phyloP scores from a whole-genome alignment of 2,329 filamentous ascomycete species.

The Colletotrichum tofieldiae region DNA sequence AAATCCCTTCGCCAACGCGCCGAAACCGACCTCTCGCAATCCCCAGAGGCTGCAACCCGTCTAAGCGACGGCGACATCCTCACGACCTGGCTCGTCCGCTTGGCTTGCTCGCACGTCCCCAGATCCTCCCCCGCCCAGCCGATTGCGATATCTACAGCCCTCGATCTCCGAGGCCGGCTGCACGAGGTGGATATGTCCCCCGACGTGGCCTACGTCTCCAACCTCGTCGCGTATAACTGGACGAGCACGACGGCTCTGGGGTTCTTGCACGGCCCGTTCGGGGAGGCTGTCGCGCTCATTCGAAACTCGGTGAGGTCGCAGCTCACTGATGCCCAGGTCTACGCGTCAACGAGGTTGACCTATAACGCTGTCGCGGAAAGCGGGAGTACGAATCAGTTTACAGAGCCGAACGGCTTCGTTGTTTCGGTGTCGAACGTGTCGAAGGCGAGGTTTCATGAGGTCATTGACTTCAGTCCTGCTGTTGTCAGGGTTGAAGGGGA shows the following conservation, averaged over 20 bases:
- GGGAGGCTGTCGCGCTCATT: conserved; percentile 21
- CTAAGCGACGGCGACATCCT: conserved; percentile 39
- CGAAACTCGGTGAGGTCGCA: conserved; percentile 18
- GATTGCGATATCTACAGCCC: conserved; percentile 30
- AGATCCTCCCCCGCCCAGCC: not conserved
- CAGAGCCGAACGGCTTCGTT: conserved; percentile 30
- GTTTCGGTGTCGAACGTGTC: conserved; percentile 31
- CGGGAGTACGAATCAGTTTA: conserved; percentile 36
- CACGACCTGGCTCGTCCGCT: conserved; percentile 30
- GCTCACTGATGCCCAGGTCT: conserved; percentile 30
- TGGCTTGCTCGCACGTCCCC: conserved; percentile 26
- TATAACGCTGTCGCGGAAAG: conserved; percentile 35
- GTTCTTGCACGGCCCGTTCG: conserved; percentile 16
- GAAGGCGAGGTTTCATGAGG: conserved; percentile 37
- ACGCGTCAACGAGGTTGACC: conserved; percentile 29
- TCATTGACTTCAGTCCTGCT: conserved; percentile 38
- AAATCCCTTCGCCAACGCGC: conserved; percentile 8
- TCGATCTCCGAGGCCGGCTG: conserved; percentile 34
- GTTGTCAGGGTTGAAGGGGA: not conserved
- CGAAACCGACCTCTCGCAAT: not conserved
- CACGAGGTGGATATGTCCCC: conserved; percentile 20
- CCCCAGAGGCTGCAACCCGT: not conserved
- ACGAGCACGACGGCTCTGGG: conserved; percentile 16
- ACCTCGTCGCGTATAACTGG: conserved; percentile 40
- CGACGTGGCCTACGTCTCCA: conserved; percentile 25